These are phyloP conservation scores for Debaryomyces sp. DNA, from an alignment of 1,139 yeast species.

Conservation along the genomic window DNA sequence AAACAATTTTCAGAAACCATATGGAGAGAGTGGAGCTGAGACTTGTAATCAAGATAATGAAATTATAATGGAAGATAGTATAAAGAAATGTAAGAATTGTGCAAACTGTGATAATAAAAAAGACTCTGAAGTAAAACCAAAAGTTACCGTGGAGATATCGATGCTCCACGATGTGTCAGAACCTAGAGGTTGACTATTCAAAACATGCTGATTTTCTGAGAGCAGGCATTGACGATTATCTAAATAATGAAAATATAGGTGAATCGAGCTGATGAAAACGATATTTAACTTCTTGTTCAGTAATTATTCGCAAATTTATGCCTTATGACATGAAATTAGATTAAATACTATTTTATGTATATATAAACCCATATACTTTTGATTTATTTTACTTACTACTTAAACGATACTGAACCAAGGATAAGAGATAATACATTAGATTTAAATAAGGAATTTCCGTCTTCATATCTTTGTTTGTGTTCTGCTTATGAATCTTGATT, in stretches of 20 bases:
- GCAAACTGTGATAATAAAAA: slow-evolving; percentile 4
- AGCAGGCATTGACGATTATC: background rate
- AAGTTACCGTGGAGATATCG: slow-evolving; percentile 2
- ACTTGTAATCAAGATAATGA: background rate
- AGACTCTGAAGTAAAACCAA: slow-evolving; percentile 3
- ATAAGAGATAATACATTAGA: slow-evolving; percentile 38
- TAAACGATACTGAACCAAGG: slow-evolving; percentile 32
- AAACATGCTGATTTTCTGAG: background rate
- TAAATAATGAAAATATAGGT: background rate
- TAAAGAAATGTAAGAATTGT: slow-evolving; percentile 4
- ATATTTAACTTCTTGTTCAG: background rate
- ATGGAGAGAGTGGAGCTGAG: background rate
- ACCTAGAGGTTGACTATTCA: background rate
- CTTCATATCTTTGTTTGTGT: slow-evolving; percentile 13
- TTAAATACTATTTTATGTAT: background rate
- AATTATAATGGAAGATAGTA: background rate
- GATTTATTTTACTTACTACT: background rate
- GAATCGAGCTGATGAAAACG: background rate
- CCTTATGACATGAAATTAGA: background rate
- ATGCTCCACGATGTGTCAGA: background rate
- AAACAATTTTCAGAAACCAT: background rate
- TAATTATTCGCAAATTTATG: background rate
- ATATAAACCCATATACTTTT: background rate
- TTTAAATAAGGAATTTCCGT: slow-evolving; percentile 24
- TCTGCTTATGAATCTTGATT: slow-evolving; percentile 16